Base-by-base conservation (phyloP, 768 basidiomycete species). In the Leucosporidium scottii region DNA sequence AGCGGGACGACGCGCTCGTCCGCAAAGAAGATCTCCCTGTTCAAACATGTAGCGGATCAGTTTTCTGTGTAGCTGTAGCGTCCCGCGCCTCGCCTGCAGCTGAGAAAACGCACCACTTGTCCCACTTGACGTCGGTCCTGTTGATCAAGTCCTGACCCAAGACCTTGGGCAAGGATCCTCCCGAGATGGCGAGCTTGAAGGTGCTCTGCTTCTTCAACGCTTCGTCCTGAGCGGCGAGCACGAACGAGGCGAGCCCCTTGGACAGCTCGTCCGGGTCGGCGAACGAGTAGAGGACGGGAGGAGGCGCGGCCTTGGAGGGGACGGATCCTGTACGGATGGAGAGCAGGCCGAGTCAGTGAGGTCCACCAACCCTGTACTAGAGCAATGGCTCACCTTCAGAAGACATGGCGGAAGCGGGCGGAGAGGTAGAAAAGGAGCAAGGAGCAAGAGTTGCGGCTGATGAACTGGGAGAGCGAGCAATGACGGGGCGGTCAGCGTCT, bases 1-100 rank as follows among this genome's bases (percentile, higher is more conserved):
- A 96, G 86, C 12, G 92, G 91, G 28, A 99, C 96, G 69, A 86
- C 85, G 62, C 96, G 89, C 80, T 99, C 96, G 79, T 99, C 96
- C 36, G 87, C 91, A 76, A 96, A 99, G 81, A 89, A 99, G 75
- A 98, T 86, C 71, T 97, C 93, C 96, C 94, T 98, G 77, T 36
- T 47, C 51, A 57, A 12, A 12, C n/a, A 10, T 18, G 25, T 31
- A 61, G n/a, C 28, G 30, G 54, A 15, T 31, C 8, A 30, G 54
- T 28, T 28, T 44, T 21, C 50, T 51, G 23, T 15, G 50, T n/a
- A 23, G 4, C 58, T 44, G 15, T 57, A 31, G 55, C 30, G n/a
- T n/a, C n/a, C n/a, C n/a, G n/a, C 23, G 18, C 55, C n/a, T 21
- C 36, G 8, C 36, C n/a, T 10, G 4, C 3, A 17, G 23, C 8